These are phyloP conservation scores for Zygoascus ofunaensis DNA, from an alignment of 805 yeast species.

Conservation along the genomic window DNA sequence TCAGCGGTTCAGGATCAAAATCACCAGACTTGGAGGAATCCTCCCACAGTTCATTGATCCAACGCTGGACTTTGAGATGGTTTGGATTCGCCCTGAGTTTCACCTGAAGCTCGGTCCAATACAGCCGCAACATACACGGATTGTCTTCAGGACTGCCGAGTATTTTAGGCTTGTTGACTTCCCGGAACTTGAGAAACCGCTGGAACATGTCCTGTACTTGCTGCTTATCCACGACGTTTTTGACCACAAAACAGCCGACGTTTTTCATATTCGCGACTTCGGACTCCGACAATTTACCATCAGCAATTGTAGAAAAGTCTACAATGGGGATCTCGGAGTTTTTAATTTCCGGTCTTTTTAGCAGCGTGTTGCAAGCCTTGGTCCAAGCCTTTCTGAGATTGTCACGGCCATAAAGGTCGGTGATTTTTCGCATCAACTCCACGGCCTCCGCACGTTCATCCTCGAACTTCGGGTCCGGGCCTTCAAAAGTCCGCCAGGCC, in stretches of 20 bases:
- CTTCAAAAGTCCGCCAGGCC: not conserved
- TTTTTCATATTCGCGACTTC: not conserved
- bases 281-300: not conserved
- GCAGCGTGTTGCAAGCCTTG: not conserved
- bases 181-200: slow-evolving; percentile 22
- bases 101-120: slow-evolving; percentile 35
- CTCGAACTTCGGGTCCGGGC: not conserved
- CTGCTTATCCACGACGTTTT: slow-evolving; percentile 26
- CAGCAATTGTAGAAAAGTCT: not conserved
- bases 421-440: not conserved
- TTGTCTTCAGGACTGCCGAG: slow-evolving; percentile 5
- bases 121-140: slow-evolving; percentile 27
- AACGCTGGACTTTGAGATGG: slow-evolving; percentile 19
- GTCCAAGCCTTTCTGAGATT: not conserved
- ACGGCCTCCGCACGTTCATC: not conserved
- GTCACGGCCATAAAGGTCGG: not conserved
- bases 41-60: slow-evolving; percentile 2
- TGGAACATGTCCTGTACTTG: slow-evolving; percentile 22
- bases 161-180: slow-evolving; percentile 18
- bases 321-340: not conserved
- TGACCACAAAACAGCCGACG: slow-evolving; percentile 29
- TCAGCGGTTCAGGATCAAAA: slow-evolving; percentile 20
- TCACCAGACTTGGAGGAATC: not conserved
- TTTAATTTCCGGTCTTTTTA: not conserved
- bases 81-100: slow-evolving; percentile 35